Percentiles rank a stretch among this genome's conserved stretches.
These are phyloP conservation scores for Dalbergia cultrata DNA, from an alignment of 306 rosid genomes.

Conservation along the genomic window DNA sequence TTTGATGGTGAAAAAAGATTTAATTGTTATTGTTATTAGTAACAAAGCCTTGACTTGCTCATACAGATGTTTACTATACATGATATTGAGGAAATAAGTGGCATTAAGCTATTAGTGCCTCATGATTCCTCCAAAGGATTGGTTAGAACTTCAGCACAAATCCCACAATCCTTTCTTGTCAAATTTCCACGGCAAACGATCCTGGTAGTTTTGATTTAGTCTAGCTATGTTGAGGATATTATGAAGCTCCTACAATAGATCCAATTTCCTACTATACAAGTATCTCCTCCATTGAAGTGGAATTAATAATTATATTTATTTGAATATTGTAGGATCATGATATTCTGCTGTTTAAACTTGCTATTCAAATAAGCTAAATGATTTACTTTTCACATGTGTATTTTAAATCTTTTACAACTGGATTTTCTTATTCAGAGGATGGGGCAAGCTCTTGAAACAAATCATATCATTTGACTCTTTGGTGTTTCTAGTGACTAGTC, in stretches of 20 bases:
- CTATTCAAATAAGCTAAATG: constrained; percentile 19
- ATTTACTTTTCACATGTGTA: neutral
- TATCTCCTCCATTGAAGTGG: constrained; percentile 19
- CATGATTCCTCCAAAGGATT: constrained; percentile 28
- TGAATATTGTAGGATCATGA: constrained; percentile 9
- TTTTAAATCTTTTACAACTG: neutral
- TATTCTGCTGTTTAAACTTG: constrained; percentile 17
- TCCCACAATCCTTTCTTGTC: too few relatives aligned
- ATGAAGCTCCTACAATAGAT: too few relatives aligned
- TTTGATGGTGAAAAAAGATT: too few relatives aligned
- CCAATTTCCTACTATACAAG: too few relatives aligned
- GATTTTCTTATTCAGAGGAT: neutral
- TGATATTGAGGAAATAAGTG: constrained; percentile 19
- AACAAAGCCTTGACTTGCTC: neutral
- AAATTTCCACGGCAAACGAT: too few relatives aligned
- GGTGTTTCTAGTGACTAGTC: too few relatives aligned
- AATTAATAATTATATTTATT: neutral
- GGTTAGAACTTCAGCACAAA: constrained; percentile 40
- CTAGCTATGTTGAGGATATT: too few relatives aligned
- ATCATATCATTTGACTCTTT: too few relatives aligned
- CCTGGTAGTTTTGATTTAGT: too few relatives aligned
- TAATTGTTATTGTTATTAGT: too few relatives aligned
- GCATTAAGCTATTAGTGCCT: constrained; percentile 13
- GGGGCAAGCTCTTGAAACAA: constrained; percentile 16
- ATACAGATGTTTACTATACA: neutral